phyloP scores from a whole-genome alignment of 169 alveolate species.

The Plasmodium falciparum region DNA sequence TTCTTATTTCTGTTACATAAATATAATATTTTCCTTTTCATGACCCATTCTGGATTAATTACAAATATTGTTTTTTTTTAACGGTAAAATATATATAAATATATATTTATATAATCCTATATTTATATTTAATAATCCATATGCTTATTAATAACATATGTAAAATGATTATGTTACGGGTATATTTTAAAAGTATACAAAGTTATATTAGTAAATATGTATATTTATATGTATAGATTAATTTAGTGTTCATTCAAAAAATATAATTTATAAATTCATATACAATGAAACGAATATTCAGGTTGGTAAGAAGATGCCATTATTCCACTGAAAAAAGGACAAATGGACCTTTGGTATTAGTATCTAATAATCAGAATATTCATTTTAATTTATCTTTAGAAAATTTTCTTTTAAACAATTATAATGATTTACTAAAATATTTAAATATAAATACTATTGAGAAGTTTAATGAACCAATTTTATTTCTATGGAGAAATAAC shows the following conservation, averaged over 20 bases:
- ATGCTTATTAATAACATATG: too few relatives aligned
- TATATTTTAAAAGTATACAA: too few relatives aligned
- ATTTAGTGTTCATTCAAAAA: background rate
- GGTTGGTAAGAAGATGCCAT: slow-evolving; percentile 26
- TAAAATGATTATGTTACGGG: too few relatives aligned
- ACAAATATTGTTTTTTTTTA: too few relatives aligned
- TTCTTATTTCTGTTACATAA: background rate
- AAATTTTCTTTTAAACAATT: slow-evolving; percentile 77
- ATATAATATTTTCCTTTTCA: background rate
- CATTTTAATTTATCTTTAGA: slow-evolving; percentile 85
- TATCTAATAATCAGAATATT: slow-evolving; percentile 81
- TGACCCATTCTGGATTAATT: background rate
- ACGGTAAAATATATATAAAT: background rate
- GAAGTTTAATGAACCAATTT: slow-evolving; percentile 83
- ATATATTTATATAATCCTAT: slow-evolving; percentile 7
- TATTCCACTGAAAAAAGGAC: background rate
- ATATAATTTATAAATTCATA: background rate
- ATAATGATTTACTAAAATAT: slow-evolving; percentile 43
- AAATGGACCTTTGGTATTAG: slow-evolving; percentile 49
- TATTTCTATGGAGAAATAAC: slow-evolving; percentile 94
- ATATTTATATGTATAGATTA: background rate
- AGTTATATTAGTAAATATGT: background rate
- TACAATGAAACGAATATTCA: slow-evolving; percentile 3
- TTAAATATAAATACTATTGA: slow-evolving; percentile 68
- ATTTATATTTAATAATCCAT: background rate